These are phyloP conservation scores for Corymbia citriodora DNA, from an alignment of 441 rosid species.

Conservation along the genomic window DNA sequence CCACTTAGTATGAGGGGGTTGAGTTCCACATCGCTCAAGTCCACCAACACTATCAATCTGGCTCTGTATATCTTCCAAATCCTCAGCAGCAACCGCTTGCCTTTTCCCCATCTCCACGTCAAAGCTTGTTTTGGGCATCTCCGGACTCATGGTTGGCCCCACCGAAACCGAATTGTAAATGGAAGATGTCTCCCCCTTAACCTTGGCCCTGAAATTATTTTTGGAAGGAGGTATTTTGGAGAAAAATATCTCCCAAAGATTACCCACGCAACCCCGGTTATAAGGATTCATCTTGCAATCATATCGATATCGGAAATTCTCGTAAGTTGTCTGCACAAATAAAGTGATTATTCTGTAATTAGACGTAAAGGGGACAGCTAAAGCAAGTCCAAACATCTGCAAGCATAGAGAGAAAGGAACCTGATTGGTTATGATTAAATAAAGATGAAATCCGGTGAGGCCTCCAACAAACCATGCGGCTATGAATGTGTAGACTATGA, in stretches of 20 bases:
- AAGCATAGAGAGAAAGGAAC: constrained; percentile 8
- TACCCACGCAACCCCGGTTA: constrained; percentile 40
- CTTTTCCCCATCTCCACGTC: constrained; percentile 45
- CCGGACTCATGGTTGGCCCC: constrained; percentile 32
- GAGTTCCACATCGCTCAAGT: constrained; percentile 40
- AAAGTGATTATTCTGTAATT: not conserved
- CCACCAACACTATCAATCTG: constrained; percentile 46
- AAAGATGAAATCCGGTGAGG: constrained; percentile 59
- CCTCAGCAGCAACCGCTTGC: constrained; percentile 54
- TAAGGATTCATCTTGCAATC: constrained; percentile 55
- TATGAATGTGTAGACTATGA: constrained; percentile 47
- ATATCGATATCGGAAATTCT: constrained; percentile 61
- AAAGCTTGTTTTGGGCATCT: constrained; percentile 31
- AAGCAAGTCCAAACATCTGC: not conserved
- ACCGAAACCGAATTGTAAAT: constrained; percentile 16
- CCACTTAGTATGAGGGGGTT: constrained; percentile 29
- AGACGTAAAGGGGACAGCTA: not conserved
- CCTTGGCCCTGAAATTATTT: constrained; percentile 45
- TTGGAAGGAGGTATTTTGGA: constrained; percentile 52
- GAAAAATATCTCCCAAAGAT: constrained; percentile 35
- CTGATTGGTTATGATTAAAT: constrained; percentile 56
- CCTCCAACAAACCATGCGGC: constrained; percentile 72
- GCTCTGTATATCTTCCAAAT: constrained; percentile 48
- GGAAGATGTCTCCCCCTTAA: constrained; percentile 29
- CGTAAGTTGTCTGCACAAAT: constrained; percentile 57